These are phyloP conservation scores for Incumbomyces delicatus DNA, from an alignment of 2,329 filamentous ascomycete species.

Conservation along the genomic window DNA sequence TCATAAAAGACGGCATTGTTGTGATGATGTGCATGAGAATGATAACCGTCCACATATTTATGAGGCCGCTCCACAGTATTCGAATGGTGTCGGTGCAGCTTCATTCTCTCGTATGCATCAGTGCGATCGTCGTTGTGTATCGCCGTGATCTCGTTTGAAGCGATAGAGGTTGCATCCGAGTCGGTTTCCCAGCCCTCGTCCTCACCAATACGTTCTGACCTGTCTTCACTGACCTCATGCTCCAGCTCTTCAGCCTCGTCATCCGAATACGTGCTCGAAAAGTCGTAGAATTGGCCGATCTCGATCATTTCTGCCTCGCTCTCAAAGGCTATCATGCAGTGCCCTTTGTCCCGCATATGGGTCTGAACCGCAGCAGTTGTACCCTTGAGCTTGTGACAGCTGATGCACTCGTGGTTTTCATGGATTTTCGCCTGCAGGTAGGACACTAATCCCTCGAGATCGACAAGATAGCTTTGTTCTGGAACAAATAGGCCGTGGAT, in stretches of 20 bases:
- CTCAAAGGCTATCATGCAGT: conserved; percentile 92
- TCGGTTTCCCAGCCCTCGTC: conserved; percentile 93
- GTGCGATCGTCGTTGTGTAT: conserved; percentile 65
- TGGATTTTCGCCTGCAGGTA: conserved; percentile 73
- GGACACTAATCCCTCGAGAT: conserved; percentile 70
- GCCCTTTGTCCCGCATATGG: conserved; percentile 93
- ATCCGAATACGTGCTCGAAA: conserved; percentile 89
- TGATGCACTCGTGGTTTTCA: conserved; percentile 73
- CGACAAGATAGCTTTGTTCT: conserved; percentile 71
- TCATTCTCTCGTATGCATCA: conserved; percentile 62
- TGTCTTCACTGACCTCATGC: conserved; percentile 42
- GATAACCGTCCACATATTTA: conserved; percentile 65
- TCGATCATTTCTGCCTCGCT: conserved; percentile 84
- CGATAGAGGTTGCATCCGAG: conserved; percentile 76
- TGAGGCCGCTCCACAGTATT: conserved; percentile 62
- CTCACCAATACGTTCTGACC: conserved; percentile 56
- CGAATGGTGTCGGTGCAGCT: conserved; percentile 66
- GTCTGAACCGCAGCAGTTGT: conserved; percentile 76
- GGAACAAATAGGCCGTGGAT: conserved; percentile 95
- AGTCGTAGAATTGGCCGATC: conserved; percentile 95
- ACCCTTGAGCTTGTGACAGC: conserved; percentile 73
- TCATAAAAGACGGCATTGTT: conserved; percentile 73
- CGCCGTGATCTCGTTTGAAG: conserved; percentile 71
- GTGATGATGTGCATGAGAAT: conserved; percentile 72
- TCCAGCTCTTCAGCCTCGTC: conserved; percentile 55